Evolutionary conservation across 2,329 filamentous ascomycete genomes (phyloP), one percentile per base, ranked within the genome.

Genomic region (Fusarium sororula): DNA sequence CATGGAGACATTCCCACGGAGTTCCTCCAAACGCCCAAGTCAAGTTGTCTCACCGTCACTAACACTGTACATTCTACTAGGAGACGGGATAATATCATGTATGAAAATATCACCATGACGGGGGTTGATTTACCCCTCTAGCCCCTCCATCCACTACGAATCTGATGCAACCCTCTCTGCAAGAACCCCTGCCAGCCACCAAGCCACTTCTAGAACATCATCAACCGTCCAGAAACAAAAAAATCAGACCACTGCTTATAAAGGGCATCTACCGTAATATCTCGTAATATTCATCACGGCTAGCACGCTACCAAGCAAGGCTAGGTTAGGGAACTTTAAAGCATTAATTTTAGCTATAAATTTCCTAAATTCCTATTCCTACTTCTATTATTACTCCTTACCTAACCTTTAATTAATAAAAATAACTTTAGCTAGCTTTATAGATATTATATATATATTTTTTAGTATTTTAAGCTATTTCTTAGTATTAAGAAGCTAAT

Each of bases 171-270:
- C 62, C 54, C 55, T 68, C 47, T 45, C 47, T 45, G 44, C 38
- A 71, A 44, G 57, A 42, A 62, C 47, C 70, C 70, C 45, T 45
- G 66, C 48, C 55, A 41, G 50, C 64, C 58, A 70, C 64, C 70
- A 73, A 68, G 57, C 71, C 66, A 39, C 67, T 58, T 73, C 54
- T 68, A 72, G 71, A 73, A 73, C 66, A 45, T 47, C 53, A 24
- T 51, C 42, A 54, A 53, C 38, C 44, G 26, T 45, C 12, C 35
- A 57, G 44, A 59, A 64, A 56, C 22, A 22, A 39, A 41, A 26
- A 61, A 54, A 71, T 74, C 66, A 62, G 70, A 35, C 67, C 67
- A 70, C 51, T 59, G n/a, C 38, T 28, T 30, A 32, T 41, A 24
- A 55, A 30, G 37, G n/a, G 24, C 35, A 57, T 67, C 48, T 54